Evolutionary conservation across 1,139 yeast genomes (phyloP), one percentile per base, ranked within the genome.

Genomic region (Suhomyces kunorum): DNA sequence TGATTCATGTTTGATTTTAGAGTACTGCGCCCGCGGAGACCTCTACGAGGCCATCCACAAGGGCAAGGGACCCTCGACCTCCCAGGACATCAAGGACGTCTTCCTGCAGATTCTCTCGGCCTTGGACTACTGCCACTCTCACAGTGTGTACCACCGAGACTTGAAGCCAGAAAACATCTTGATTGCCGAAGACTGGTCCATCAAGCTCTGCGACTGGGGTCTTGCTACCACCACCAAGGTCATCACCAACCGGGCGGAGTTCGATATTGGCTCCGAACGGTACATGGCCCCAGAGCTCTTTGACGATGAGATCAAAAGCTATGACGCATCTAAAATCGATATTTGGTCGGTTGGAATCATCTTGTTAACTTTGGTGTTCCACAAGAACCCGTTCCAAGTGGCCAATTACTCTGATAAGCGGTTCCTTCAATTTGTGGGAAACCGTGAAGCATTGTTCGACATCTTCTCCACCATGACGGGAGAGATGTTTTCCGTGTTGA

Each of bases 271-370:
- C 17, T 82, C 92, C 36, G 97, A 90, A 62, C 74, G 97, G 45
- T 92, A 92, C 63, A 92, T 92, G 98, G 96, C 98, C 0, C 98
- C 98, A 0, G 98, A 92, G 59, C 69, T 90, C 40, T 80, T 85
- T 55, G 88, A 83, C 51, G 62, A 68, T 18, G 74, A 78, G 38
- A 68, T 80, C 36, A 78, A 76, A 30, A 70, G 74, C 33, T 92
- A 92, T 61, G 88, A 86, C 55, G 92, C 97, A 14, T 81, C 85
- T 18, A 86, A 87, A 62, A 87, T 87, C 37, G 98, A 92, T 64
- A 73, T 90, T 43, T 92, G 98, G 98, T 83, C 97, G 1, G 67
- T 87, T 46, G 98, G 98, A 16, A 83, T 90, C 49, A 87, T 89
- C 43, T 71, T 92, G 46, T 69, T 92, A 53, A 90, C 94, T 51